Percentiles rank a stretch among this genome's conserved stretches.
These are phyloP conservation scores for Monosporascus sp. DNA, from an alignment of 2,329 filamentous ascomycete species.

Conservation along the genomic window DNA sequence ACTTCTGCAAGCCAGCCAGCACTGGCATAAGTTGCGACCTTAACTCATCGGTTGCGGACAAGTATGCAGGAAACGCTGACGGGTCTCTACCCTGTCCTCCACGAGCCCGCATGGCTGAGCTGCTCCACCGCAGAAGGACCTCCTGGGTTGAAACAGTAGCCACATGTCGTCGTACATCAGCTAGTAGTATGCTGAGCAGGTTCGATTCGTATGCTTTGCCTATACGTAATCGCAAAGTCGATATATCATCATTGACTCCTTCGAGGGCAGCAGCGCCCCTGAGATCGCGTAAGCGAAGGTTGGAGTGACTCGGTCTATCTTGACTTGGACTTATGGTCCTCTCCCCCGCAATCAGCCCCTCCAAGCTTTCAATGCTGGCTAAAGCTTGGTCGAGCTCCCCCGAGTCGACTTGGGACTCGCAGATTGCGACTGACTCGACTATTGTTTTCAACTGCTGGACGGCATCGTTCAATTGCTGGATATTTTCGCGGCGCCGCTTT, in stretches of 20 bases:
- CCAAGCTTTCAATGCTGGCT: slow-evolving; percentile 69
- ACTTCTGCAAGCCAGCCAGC: slow-evolving; percentile 73
- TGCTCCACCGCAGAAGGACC: slow-evolving; percentile 80
- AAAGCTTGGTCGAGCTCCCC: slow-evolving; percentile 81
- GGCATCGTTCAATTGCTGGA: slow-evolving; percentile 74
- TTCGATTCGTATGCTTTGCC: slow-evolving; percentile 80
- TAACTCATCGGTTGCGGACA: slow-evolving; percentile 65
- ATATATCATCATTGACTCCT: slow-evolving; percentile 71
- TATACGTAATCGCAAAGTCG: slow-evolving; percentile 70
- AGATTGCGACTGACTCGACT: slow-evolving; percentile 66
- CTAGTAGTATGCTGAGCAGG: slow-evolving; percentile 72
- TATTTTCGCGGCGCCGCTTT: slow-evolving; percentile 74
- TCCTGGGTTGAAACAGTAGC: slow-evolving; percentile 64
- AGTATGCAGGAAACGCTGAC: slow-evolving; percentile 71
- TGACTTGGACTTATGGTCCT: slow-evolving; percentile 31
- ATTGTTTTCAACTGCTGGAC: slow-evolving; percentile 78
- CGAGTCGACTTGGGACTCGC: slow-evolving; percentile 75
- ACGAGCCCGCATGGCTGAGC: slow-evolving; percentile 65
- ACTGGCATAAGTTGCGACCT: slow-evolving; percentile 64
- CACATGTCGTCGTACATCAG: slow-evolving; percentile 75
- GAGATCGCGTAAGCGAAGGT: slow-evolving; percentile 57
- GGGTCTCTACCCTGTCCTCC: slow-evolving; percentile 61
- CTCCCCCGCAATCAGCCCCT: slow-evolving; percentile 74
- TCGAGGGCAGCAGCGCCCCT: slow-evolving; percentile 73
- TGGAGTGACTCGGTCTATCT: slow-evolving; percentile 20